A percentile compares a stretch with the other conserved stretches of the same genome.
Evolutionary conservation across 192 early-diverging fungal species (phyloP).

Genomic region (Obelidium mucronatum): DNA sequence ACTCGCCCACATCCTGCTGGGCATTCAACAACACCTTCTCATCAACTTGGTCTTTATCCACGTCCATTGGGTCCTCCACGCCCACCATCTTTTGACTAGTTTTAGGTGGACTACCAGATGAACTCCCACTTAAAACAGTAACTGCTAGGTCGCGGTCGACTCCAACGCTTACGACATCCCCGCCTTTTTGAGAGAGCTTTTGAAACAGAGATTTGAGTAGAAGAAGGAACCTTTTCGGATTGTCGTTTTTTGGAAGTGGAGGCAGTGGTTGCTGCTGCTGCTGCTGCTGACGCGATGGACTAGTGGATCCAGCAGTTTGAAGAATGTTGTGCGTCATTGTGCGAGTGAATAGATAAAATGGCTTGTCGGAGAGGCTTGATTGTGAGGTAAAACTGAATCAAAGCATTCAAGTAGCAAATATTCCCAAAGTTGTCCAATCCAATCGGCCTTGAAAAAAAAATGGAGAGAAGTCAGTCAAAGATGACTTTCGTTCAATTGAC

Average conservation of each 20-base stretch:
- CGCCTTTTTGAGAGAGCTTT: not conserved
- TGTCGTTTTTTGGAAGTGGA: not conserved
- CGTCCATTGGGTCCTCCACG: not conserved
- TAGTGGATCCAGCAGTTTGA: too few relatives aligned
- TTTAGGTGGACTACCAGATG: not conserved
- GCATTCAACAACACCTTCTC: slow-evolving; percentile 4
- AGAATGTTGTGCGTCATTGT: too few relatives aligned
- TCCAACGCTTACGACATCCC: not conserved
- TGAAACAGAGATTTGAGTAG: slow-evolving; percentile 12
- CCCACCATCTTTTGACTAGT: not conserved
- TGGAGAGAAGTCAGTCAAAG: not conserved
- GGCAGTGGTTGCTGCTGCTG: not conserved
- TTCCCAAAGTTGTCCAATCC: slow-evolving; percentile 36
- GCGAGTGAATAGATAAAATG: too few relatives aligned
- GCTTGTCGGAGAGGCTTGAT: slow-evolving; percentile 29
- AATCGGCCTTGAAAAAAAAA: slow-evolving; percentile 20
- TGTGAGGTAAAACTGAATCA: slow-evolving; percentile 31
- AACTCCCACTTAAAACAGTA: not conserved
- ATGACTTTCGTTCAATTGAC: not conserved
- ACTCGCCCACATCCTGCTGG: slow-evolving; percentile 34
- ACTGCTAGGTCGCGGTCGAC: slow-evolving; percentile 24
- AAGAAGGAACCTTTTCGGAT: not conserved
- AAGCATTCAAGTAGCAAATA: slow-evolving; percentile 36
- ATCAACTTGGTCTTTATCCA: not conserved
- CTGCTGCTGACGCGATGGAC: too few relatives aligned